A percentile compares a stretch with the other conserved stretches of the same genome.
Evolutionary conservation across 1,284 basidiomycete genomes (phyloP).

Genomic region (Boletus sp.): DNA sequence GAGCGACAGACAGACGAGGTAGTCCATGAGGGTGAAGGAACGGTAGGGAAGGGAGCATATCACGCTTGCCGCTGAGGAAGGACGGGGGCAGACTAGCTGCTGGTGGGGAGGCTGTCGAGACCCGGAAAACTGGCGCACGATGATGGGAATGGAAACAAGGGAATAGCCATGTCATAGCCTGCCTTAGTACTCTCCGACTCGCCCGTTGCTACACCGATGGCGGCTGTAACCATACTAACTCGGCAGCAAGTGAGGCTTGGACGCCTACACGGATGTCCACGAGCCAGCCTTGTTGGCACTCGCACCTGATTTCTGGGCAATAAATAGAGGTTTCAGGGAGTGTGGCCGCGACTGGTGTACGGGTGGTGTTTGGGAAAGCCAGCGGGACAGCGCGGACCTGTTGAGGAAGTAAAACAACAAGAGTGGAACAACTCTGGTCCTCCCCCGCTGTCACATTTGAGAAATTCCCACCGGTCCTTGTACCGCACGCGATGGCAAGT

Average conservation of each 20-base stretch:
- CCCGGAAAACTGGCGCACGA: conserved; percentile 1
- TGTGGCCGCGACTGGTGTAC: too few relatives aligned
- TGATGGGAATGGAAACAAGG: conserved; percentile 23
- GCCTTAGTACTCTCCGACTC: not conserved
- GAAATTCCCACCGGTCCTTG: conserved; percentile 15
- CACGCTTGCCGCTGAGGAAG: conserved; percentile 22
- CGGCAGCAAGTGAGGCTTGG: conserved; percentile 2
- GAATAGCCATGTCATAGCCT: conserved; percentile 4
- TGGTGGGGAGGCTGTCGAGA: conserved; percentile 9
- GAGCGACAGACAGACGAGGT: conserved; percentile 62
- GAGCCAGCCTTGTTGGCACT: not conserved
- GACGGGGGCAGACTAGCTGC: conserved; percentile 25
- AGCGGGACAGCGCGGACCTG: not conserved
- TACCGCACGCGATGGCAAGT: conserved; percentile 22
- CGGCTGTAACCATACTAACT: conserved; percentile 22
- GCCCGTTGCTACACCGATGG: conserved; percentile 23
- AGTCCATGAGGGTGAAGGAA: conserved; percentile 19
- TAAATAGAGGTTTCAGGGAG: not conserved
- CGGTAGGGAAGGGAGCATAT: conserved; percentile 18
- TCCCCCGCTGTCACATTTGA: too few relatives aligned
- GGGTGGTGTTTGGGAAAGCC: too few relatives aligned
- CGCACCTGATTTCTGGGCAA: not conserved
- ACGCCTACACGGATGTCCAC: not conserved
- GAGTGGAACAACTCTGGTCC: too few relatives aligned
- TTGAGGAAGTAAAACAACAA: conserved; percentile 8